Base-by-base conservation (phyloP, 2,329 filamentous ascomycete genomes). In the Tolypocladium pustulatum region DNA sequence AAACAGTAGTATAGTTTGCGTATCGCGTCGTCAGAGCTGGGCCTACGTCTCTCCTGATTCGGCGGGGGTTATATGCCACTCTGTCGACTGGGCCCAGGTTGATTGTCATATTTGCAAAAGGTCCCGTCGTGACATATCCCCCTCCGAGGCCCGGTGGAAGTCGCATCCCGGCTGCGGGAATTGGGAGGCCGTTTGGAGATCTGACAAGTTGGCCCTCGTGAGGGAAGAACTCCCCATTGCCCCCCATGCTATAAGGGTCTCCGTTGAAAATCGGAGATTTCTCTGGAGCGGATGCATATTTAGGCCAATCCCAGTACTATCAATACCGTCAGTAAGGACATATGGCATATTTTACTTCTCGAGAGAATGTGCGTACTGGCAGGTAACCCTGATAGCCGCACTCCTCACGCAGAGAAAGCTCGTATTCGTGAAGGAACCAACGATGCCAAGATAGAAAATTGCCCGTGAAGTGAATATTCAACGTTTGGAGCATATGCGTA, bases 231-330 rank as follows among this genome's bases (percentile, higher is more conserved):
- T 71, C 67, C 27, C 79, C 78, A 59, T 81, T 76, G 17, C 77
- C 76, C 15, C 75, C 74, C 69, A 80, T 65, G 56, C 71, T 75
- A 60, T 73, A 76, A 1, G 69, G 70, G 59, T 75, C 74, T 58
- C 81, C 81, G 62, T 81, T 77, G 63, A 85, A 82, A 49, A 82
- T 65, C 30, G 78, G 77, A 0, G 79, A 81, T 59, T 75, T 70
- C 52, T 67, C 59, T 58, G 75, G 72, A n/a, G 78, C 75, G 2
- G 66, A 60, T 8, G 76, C 72, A 65, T 75, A 77, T 61, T 72
- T 73, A 2, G 73, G 71, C 79, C 79, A 82, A 64, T 81, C 77
- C 69, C 75, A 76, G 69, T 80, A 81, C 55, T 73, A 57, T 17
- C 17, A 30, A 8, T 34, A 34, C 32, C 4, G 32, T 34, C 9